A percentile compares a stretch with the other conserved stretches of the same genome.
Evolutionary conservation across 1,139 yeast species (phyloP).

Genomic region (Yamadazyma siamensis): DNA sequence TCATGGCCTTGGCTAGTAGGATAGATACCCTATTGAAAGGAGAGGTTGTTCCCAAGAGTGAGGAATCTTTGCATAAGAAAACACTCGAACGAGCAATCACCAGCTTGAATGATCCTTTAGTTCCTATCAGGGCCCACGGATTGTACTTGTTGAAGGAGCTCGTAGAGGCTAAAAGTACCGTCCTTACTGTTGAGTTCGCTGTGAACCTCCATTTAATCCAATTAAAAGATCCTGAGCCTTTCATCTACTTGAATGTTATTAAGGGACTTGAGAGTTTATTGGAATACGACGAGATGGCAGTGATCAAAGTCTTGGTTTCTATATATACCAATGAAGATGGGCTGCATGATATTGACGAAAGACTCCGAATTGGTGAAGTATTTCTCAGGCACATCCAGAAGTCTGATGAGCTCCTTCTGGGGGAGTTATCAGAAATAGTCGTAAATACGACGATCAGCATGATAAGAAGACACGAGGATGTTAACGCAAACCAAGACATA

Average conservation of each 20-base stretch:
- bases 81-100: slow-evolving; percentile 54
- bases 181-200: slow-evolving; percentile 52
- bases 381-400: slow-evolving; percentile 55
- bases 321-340: slow-evolving; percentile 36
- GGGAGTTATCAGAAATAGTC: slow-evolving; percentile 27
- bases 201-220: slow-evolving; percentile 62
- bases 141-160: slow-evolving; percentile 61
- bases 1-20: slow-evolving; percentile 28
- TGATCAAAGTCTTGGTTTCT: slow-evolving; percentile 37
- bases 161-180: slow-evolving; percentile 46
- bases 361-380: slow-evolving; percentile 79
- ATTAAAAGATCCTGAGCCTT: slow-evolving; percentile 79
- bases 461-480: slow-evolving; percentile 30
- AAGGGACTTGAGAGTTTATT: slow-evolving; percentile 68
- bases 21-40: slow-evolving; percentile 28
- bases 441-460: slow-evolving; percentile 33
- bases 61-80: slow-evolving; percentile 18
- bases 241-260: slow-evolving; percentile 77
- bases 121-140: slow-evolving; percentile 88
- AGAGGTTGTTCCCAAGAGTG: slow-evolving; percentile 14
- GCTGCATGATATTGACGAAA: slow-evolving; percentile 51
- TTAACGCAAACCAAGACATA: slow-evolving; percentile 40
- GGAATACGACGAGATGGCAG: slow-evolving; percentile 36
- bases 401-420: slow-evolving; percentile 46
- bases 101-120: slow-evolving; percentile 70